Evolutionary conservation across 805 yeast genomes (phyloP), one percentile per base, ranked within the genome.

Genomic region (Candida endomychidarum): DNA sequence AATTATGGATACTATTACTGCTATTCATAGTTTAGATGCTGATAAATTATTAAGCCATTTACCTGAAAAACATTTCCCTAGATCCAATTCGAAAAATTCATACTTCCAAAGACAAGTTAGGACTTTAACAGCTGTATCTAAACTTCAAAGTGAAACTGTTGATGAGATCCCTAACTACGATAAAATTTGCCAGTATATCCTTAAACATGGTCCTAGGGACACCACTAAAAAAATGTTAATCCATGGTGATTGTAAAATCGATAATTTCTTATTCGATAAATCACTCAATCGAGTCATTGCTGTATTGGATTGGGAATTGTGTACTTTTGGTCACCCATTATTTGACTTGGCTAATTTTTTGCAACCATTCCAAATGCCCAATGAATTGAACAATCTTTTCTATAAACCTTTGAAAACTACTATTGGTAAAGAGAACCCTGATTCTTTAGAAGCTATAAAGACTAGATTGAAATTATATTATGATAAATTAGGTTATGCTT

Each of bases 211-310:
- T 0, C 85, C 85, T 2, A 44, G 47, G n/a, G 79, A 75, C 43
- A 73, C 79, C 1, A 49, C 58, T 4, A 52, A 61, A 10, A 60
- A 69, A 28, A 61, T 72, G 2, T 63, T 80, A 41, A 77, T 80
- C 26, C 86, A 80, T 48, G 86, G 90, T 31, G 80, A 81, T 63
- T 72, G 74, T 70, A 75, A 80, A 63, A 67, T 75, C 51, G 83
- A 84, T 67, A 70, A 83, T 61, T 65, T 83, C 47, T 71, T 84
- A 23, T 74, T 75, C 61, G 73, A 82, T 57, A 79, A 78, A 47
- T 70, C 69, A 0, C 65, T 69, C 33, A 70, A 72, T 15, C 54
- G 56, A 31, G 77, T 79, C 2, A 58, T 73, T 35, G 83, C 83
- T 0, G 75, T 80, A 2, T 61, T 80, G 29, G 85, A 80, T 52